Percentiles rank a stretch among this genome's conserved stretches.
phyloP scores from a whole-genome alignment of 345 rosid species.

The Eucalyptus viminalis region DNA sequence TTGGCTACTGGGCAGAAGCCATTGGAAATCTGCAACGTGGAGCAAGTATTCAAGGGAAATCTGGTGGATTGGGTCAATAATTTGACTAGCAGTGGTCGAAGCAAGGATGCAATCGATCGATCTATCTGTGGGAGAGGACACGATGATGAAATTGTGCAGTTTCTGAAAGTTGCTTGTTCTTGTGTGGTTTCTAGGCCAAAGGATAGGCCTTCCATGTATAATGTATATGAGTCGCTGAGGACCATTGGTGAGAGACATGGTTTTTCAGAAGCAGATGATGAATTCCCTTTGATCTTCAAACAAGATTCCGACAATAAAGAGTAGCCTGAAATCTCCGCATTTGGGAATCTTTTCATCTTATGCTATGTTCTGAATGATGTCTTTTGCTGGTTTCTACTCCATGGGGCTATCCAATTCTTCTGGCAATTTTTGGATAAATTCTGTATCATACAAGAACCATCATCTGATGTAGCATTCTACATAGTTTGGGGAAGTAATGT shows the following conservation, averaged over 20 bases:
- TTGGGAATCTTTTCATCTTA: background rate
- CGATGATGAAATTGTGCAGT: constrained; percentile 26
- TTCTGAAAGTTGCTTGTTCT: constrained; percentile 31
- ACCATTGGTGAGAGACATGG: constrained; percentile 2
- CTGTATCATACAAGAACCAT: background rate
- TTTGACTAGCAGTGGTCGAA: constrained; percentile 13
- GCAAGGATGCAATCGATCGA: constrained; percentile 28
- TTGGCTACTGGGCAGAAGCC: constrained; percentile 28
- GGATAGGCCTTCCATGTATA: constrained; percentile 39
- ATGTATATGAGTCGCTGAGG: constrained; percentile 23
- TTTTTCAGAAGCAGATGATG: constrained; percentile 4
- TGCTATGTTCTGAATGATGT: background rate
- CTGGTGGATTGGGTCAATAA: constrained; percentile 50
- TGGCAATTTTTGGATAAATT: constrained; percentile 2
- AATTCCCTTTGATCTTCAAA: constrained; percentile 8
- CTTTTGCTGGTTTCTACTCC: background rate
- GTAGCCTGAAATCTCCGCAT: background rate
- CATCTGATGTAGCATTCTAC: background rate
- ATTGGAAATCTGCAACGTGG: constrained; percentile 10
- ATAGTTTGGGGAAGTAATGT: background rate
- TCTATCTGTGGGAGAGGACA: constrained; percentile 17
- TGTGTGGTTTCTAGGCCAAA: constrained; percentile 31
- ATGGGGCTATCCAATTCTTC: background rate
- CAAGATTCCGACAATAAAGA: constrained; percentile 15
- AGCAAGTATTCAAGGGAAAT: constrained; percentile 41